Base-by-base conservation (phyloP, 78 protist species). In the Dictyostelium firmibasis region DNA sequence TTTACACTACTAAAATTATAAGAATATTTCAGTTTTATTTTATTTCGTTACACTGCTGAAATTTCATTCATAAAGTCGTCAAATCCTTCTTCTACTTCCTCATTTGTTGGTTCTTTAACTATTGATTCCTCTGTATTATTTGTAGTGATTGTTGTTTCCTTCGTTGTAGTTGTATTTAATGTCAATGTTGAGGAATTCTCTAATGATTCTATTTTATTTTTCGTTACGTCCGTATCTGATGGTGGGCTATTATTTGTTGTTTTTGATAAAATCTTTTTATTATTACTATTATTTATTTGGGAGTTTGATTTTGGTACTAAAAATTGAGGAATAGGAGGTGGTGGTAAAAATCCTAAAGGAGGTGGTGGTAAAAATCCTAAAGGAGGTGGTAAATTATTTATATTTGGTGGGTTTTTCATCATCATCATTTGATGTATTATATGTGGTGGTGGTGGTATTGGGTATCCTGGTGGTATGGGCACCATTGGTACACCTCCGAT, bases 61-160 rank as follows among this genome's bases (percentile, higher is more conserved):
- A 77, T 77, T 77, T 77, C 83, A n/a, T 77, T 77, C 83, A 77
- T 77, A 27, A 86, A 86, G 7, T 47, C 92, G 27, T 74, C 92
- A 31, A 77, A 86, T 33, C 77, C 92, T 13, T 86, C 92, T 27
- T 86, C 92, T 38, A 86, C 29, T 25, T 86, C 92, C 57, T 86
- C 27, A 5, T 76, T 81, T 53, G 79, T 36, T 72, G 77, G 81
- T 29, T 72, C 81, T 36, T 25, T 75, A 67, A 20, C 20, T 84
- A 4, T 84, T 85, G 47, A 20, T 36, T n/a, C 14, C 74, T 60
- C 7, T 33, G 20, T 35, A 36, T 20, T 36, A 33, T 60, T 85
- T 86, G 44, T 38, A 9, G 75, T 33, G 36, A 23, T 41, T 36
- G 76, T 18, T n/a, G 76, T 57, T 53, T n/a, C n/a, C n/a, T n/a